Evolutionary conservation across 345 rosid genomes (phyloP).

Genomic region (Erodium maritimum): DNA sequence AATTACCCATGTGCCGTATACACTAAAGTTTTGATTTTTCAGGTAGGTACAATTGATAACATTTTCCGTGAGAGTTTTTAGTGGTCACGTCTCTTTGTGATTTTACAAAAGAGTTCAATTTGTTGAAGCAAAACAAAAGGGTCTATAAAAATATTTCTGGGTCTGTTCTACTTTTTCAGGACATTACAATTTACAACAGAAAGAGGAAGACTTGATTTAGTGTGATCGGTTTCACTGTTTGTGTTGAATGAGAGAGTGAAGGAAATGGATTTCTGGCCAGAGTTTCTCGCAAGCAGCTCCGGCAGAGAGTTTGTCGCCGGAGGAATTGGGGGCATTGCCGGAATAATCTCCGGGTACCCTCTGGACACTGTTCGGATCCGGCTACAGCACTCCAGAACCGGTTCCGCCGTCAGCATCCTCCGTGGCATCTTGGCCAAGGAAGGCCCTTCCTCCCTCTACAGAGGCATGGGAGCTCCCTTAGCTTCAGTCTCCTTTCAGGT

Average conservation of each 20-base stretch:
- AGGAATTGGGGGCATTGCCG: constrained; percentile 92
- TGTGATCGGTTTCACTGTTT: no score
- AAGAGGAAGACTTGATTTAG: no score
- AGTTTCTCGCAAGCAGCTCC: constrained; percentile 76
- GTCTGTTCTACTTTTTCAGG: no score
- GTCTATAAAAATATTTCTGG: no score
- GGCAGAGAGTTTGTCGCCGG: constrained; percentile 87
- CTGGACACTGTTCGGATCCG: constrained; percentile 75
- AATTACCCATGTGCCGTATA: no score
- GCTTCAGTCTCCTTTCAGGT: constrained; percentile 97
- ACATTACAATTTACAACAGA: no score
- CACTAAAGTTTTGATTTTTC: no score
- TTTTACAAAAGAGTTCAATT: not conserved
- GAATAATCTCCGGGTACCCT: constrained; percentile 80
- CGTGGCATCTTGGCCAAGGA: constrained; percentile 43
- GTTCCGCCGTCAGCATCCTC: constrained; percentile 63
- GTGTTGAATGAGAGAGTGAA: constrained; percentile 2
- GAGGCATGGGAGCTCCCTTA: constrained; percentile 89
- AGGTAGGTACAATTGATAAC: not conserved
- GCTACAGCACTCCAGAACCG: constrained; percentile 55
- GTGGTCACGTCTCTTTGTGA: not conserved
- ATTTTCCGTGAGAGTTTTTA: not conserved
- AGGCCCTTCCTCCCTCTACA: constrained; percentile 64
- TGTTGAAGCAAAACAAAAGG: not conserved
- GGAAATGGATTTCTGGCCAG: constrained; percentile 89